Evolutionary conservation across 345 rosid species (phyloP), one percentile per base, ranked within the genome.

Genomic region (Populus deltoides): DNA sequence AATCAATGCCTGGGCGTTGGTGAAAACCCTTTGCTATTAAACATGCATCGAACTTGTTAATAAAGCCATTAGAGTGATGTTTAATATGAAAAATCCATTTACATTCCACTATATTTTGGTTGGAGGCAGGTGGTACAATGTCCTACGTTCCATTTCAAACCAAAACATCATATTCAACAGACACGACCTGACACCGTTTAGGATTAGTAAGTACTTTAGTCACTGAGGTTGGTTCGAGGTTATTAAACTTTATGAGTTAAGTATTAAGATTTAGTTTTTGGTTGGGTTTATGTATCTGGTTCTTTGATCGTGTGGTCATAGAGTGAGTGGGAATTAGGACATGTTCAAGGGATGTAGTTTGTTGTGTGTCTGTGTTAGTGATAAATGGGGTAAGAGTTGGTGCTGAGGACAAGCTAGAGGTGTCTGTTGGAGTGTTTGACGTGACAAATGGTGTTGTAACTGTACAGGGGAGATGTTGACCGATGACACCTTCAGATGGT

Each of bases 171-270:
- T 5, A 25, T 8, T 66, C 25, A 13, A 0, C 43, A 7, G 16
- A 16, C 39, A 66, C 35, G 11, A 24, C 70, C 2, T 29, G 8
- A 7, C 6, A 0, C 70, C 45, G 39, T 6, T 18, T 1, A 0
- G 9, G 59, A 0, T 18, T 1, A 17, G 2, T 6, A 0, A 53
- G n/a, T 0, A 9, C 59, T 18, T 53, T 22, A 1, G 24, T 17
- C 7, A 17, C 0, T 0, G 1, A 17, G 22, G 8, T 0, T 6
- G 59, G 59, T 53, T 53, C 3, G 0, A 20, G 2, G 17, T 18
- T 7, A 18, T 0, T 1, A 0, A 6, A 0, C 0, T 0, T 53
- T 7, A 0, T 5, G 7, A 53, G 22, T 18, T 18, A 6, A 0
- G 24, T 51, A 5, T 53, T 22, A 6, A 53, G 59, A 0, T 18